These are phyloP conservation scores for Beauveria pseudobassiana DNA, from an alignment of 2,329 filamentous ascomycete genomes.

Conservation along the genomic window DNA sequence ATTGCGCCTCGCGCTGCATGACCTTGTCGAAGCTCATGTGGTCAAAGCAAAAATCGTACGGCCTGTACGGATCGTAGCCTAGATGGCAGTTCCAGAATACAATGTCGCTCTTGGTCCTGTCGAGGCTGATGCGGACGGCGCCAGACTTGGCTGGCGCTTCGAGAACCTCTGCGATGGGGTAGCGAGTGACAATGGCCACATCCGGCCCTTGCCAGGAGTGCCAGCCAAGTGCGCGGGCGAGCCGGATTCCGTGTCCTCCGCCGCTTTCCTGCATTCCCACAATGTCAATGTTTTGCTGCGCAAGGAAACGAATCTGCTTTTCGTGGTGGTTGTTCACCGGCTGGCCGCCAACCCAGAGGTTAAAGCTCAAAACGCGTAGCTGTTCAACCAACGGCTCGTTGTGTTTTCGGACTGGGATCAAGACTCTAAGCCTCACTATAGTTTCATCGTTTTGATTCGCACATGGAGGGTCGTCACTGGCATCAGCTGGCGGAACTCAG, in stretches of 20 bases:
- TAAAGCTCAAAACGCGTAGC: slow-evolving; percentile 30
- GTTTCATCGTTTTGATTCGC: slow-evolving; percentile 20
- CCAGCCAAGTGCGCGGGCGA: slow-evolving; percentile 33
- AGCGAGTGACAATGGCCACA: slow-evolving; percentile 30
- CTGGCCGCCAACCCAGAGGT: slow-evolving; percentile 33
- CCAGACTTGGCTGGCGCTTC: slow-evolving; percentile 21
- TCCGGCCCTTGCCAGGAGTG: slow-evolving; percentile 27
- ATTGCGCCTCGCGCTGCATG: slow-evolving; percentile 26
- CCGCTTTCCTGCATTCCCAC: slow-evolving; percentile 31
- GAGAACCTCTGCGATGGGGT: slow-evolving; percentile 28
- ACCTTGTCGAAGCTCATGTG: slow-evolving; percentile 26
- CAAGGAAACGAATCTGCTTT: slow-evolving; percentile 32
- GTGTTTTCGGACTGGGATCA: slow-evolving; percentile 24
- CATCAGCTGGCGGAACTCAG: slow-evolving; percentile 23
- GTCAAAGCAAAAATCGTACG: slow-evolving; percentile 36
- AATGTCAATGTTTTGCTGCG: slow-evolving; percentile 25
- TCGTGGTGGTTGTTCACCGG: slow-evolving; percentile 28
- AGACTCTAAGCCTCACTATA: slow-evolving; percentile 20
- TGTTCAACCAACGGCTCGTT: slow-evolving; percentile 24
- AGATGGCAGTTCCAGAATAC: slow-evolving; percentile 31
- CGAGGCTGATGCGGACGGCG: slow-evolving; percentile 28
- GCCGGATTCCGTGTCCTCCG: slow-evolving; percentile 22
- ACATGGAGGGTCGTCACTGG: slow-evolving; percentile 19
- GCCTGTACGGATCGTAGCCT: slow-evolving; percentile 32
- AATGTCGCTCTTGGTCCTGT: slow-evolving; percentile 23